Conservation (phyloP, 208 protist genomes). For the Crithidia sp. region DNA sequence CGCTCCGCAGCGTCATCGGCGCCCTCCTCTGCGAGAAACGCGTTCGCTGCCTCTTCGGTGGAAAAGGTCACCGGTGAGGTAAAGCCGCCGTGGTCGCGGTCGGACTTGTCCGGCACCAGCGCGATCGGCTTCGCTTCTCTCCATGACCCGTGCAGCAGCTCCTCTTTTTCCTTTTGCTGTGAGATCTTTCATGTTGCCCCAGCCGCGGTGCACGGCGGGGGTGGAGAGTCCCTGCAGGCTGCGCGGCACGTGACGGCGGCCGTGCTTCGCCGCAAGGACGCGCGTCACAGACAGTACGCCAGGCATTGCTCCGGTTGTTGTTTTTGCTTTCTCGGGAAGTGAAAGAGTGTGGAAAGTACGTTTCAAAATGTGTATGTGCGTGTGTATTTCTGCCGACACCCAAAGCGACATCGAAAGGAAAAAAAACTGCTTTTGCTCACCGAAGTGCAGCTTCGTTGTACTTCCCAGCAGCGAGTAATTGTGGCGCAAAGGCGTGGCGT, state of each 20-base stretch:
- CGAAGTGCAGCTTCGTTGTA: no score
- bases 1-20: constrained; percentile 41
- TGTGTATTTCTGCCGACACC: no score
- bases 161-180: constrained; percentile 35
- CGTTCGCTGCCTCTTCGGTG: constrained; percentile 64
- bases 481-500: no score
- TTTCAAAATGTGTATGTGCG: no score
- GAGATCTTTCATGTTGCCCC: constrained; percentile 48
- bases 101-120: constrained; percentile 41
- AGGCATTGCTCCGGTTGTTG: neutral
- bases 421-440: neutral
- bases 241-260: constrained; percentile 15
- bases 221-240: constrained; percentile 35
- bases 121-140: constrained; percentile 43
- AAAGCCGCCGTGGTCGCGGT: constrained; percentile 56
- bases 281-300: constrained; percentile 16
- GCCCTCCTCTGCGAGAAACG: constrained; percentile 59
- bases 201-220: constrained; percentile 34
- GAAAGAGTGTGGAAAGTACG: no score
- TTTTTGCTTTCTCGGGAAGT: no score
- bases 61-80: constrained; percentile 40
- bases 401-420: neutral
- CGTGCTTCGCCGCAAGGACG: constrained; percentile 17
- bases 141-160: constrained; percentile 67
- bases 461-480: no score